These are phyloP conservation scores for Chenopodium berlandieri DNA, from an alignment of 148 eudicot species.

Conservation along the genomic window DNA sequence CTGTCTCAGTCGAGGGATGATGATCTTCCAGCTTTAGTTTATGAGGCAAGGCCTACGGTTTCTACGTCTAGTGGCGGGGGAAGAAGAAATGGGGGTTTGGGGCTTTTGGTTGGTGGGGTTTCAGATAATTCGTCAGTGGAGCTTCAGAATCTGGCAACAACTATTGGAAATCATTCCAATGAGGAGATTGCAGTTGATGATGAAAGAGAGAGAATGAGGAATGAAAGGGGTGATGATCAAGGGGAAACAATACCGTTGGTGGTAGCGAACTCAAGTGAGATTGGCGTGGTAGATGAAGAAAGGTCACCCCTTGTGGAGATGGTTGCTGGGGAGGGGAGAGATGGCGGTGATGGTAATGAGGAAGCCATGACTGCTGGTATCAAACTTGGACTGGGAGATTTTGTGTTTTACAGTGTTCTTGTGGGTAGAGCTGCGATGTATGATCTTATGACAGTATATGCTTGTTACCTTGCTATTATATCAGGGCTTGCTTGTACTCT, in stretches of 20 bases:
- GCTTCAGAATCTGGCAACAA: constrained; percentile 36
- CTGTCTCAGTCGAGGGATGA: constrained; percentile 79
- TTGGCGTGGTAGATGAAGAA: constrained; percentile 36
- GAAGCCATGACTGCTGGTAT: constrained; percentile 46
- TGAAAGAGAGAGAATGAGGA: constrained; percentile 11
- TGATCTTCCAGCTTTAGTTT: constrained; percentile 81
- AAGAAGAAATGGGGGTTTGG: constrained; percentile 30
- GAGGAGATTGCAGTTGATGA: constrained; percentile 27
- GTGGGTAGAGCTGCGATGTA: constrained; percentile 99
- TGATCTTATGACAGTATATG: constrained; percentile 97
- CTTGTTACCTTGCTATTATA: constrained; percentile 96
- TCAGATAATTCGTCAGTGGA: constrained; percentile 52
- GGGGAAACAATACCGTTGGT: constrained; percentile 51
- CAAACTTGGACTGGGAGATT: constrained; percentile 92
- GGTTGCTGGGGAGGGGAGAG: constrained; percentile 15
- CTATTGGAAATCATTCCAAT: constrained; percentile 6
- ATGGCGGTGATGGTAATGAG: constrained; percentile 21
- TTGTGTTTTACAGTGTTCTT: constrained; percentile 89
- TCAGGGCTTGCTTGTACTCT: constrained; percentile 93
- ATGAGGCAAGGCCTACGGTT: constrained; percentile 73
- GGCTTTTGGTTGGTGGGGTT: constrained; percentile 58
- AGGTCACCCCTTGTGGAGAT: constrained; percentile 42
- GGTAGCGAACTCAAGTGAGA: constrained; percentile 34
- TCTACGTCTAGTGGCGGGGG: constrained; percentile 26
- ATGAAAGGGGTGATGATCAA: constrained; percentile 28